Evolutionary conservation across 78 protist species (phyloP).

Genomic region (Goniomonas avonlea): DNA sequence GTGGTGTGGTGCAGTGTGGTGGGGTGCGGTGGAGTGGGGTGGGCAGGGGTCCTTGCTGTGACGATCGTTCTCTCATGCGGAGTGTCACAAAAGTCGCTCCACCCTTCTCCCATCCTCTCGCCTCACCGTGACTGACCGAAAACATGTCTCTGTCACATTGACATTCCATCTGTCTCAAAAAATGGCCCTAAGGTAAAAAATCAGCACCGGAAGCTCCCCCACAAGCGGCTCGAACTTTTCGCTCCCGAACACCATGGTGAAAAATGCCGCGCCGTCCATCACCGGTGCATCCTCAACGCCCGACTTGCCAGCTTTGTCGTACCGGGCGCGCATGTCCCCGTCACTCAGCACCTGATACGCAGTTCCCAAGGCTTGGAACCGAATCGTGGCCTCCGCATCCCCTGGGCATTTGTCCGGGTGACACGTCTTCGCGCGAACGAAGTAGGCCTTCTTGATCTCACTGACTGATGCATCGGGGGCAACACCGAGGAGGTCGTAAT

Average conservation of each 20-base stretch:
- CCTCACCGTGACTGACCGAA: too few species aligned
- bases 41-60: too few species aligned
- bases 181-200: not conserved
- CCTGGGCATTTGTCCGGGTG: slow-evolving; percentile 20
- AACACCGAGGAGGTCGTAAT: slow-evolving; percentile 30
- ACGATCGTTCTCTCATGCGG: too few species aligned
- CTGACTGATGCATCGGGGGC: not conserved
- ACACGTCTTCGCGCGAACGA: not conserved
- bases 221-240: not conserved
- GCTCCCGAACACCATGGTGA: slow-evolving; percentile 1
- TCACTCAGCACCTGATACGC: slow-evolving; percentile 1
- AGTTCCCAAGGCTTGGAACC: not conserved
- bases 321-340: slow-evolving; percentile 6
- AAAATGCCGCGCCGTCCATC: not conserved
- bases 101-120: too few species aligned
- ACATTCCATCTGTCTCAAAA: too few species aligned
- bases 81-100: too few species aligned
- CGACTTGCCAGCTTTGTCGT: not conserved
- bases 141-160: too few species aligned
- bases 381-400: not conserved
- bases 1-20: too few species aligned
- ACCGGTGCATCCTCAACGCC: not conserved
- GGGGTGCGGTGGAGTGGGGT: too few species aligned
- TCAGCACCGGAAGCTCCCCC: slow-evolving; percentile 1
- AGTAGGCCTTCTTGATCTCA: slow-evolving; percentile 15